Base-by-base conservation (phyloP, 768 basidiomycete species). In the Tulasnella sp. region DNA sequence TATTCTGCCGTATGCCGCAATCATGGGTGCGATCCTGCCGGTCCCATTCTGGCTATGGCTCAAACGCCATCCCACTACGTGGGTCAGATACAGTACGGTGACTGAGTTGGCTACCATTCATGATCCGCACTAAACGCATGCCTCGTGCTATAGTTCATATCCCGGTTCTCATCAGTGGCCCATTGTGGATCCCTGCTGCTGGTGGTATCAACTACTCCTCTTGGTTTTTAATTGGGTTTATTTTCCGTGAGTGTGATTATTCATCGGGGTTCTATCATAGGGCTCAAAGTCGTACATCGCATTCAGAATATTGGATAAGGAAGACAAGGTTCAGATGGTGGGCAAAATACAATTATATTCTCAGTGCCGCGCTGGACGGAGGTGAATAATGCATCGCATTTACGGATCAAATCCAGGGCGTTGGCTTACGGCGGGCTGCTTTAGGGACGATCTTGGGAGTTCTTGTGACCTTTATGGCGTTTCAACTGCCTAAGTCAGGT, bases 301-400 rank as follows among this genome's bases (percentile, higher is more conserved):
- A 52, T 68, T 27, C 82, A 86, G 86, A 89, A 81, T 89, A 85
- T 81, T 79, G 85, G 74, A 75, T 88, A 10, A 85, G 88, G 9
- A 84, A 86, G 31, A 82, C 83, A 1, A 80, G 83, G 71, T 88
- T 88, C 82, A 84, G 84, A 5, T 88, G 87, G 88, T 89, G 88
- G 88, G 86, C 86, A 18, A 88, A 88, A 85, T 88, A 86, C 85
- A 88, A 88, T 80, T 89, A 88, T 80, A 83, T 88, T 40, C 83
- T 88, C 0, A 85, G 86, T 12, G 86, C 87, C 0, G 88, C 85
- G 0, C 81, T 89, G 73, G 88, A 88, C 77, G 10, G 40, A 80
- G 83, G 62, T 68, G 27, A 68, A 36, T 36, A 68, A 31, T 36
- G 62, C n/a, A 14, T 12, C 27, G 27, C 58, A 2, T 34, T 18